Base-by-base conservation (phyloP, 73 alveolate species). In the Paramecium octaurelia region DNA sequence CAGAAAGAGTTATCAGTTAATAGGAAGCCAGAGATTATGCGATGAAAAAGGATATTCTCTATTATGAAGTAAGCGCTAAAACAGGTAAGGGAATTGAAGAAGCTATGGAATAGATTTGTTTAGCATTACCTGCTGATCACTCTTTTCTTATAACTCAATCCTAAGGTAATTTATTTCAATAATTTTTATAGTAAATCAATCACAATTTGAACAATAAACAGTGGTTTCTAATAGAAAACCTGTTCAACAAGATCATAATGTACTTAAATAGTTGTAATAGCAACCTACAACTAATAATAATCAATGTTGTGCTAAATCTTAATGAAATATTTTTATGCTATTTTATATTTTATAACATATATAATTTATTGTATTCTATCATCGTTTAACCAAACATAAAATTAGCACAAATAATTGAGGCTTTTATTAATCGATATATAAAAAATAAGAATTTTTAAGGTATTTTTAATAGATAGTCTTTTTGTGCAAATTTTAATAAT, bases 21-120 rank as follows among this genome's bases (percentile, higher is more conserved):
- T 93, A 94, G 50, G 97, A 94, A 92, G 97, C 94, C 44, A 70
- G 34, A 92, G 92, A 92, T 38, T 86, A 84, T 60, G 96, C 96
- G 8, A 73, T 68, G 34, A 64, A 93, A 57, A 57, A 44, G 54
- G 93, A 92, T 71, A 86, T 94, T 85, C 57, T 92, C 11, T 94
- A 92, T 58, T 92, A 85, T 92, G 97, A 94, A 73, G 95, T 94
- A n/a, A 68, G 95, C 36, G 97, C 97, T 27, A 92, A 83, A 57
- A 92, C 93, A 44, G 97, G 96, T 20, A 27, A 54, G 31, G 92
- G 92, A 71, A 93, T 95, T 43, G 95, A 93, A 89, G 59, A 58
- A 87, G 93, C 93, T 16, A 94, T 89, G 44, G 88, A 89, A 89
- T 12, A 59, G 9, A 42, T 80, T 11, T 42, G 70, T 6, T 12